Evolutionary conservation across 371 early-diverging fungal species (phyloP).

Genomic region (Encephalitozoon hellem): DNA sequence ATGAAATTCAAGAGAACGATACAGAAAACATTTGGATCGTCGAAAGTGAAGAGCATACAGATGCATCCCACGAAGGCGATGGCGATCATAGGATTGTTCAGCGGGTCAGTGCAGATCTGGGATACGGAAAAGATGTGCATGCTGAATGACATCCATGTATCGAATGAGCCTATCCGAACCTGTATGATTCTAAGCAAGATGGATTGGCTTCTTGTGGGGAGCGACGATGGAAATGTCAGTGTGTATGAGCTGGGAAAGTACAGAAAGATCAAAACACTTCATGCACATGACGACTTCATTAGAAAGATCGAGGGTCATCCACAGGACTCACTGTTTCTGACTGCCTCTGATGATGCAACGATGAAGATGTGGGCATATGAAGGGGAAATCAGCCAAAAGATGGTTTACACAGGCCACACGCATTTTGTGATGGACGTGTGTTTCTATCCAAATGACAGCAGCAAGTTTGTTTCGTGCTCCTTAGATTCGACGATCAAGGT

Average conservation of each 20-base stretch:
- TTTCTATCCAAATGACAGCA: constrained; percentile 46
- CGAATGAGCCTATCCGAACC: constrained; percentile 51
- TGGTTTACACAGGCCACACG: constrained; percentile 47
- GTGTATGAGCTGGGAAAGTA: constrained; percentile 45
- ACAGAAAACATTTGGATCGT: constrained; percentile 29
- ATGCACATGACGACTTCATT: constrained; percentile 59
- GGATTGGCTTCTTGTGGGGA: constrained; percentile 46
- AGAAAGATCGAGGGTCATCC: constrained; percentile 51
- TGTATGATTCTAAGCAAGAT: constrained; percentile 37
- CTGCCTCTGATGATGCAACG: constrained; percentile 54
- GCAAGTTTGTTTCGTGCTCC: constrained; percentile 45
- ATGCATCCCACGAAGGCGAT: constrained; percentile 49
- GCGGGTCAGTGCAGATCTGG: constrained; percentile 54
- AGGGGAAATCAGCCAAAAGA: constrained; percentile 20
- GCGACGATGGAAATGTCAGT: constrained; percentile 54
- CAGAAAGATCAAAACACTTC: constrained; percentile 34
- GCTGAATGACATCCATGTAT: constrained; percentile 41
- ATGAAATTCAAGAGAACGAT: constrained; percentile 25
- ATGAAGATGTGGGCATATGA: constrained; percentile 55
- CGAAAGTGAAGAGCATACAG: constrained; percentile 49
- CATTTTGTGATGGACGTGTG: constrained; percentile 58
- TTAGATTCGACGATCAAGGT: constrained; percentile 51
- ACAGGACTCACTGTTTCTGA: constrained; percentile 37
- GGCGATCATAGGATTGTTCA: constrained; percentile 43
- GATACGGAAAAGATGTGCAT: constrained; percentile 27